phyloP scores from a whole-genome alignment of 192 early-diverging fungal genomes.

The Rhizophlyctis rosea region DNA sequence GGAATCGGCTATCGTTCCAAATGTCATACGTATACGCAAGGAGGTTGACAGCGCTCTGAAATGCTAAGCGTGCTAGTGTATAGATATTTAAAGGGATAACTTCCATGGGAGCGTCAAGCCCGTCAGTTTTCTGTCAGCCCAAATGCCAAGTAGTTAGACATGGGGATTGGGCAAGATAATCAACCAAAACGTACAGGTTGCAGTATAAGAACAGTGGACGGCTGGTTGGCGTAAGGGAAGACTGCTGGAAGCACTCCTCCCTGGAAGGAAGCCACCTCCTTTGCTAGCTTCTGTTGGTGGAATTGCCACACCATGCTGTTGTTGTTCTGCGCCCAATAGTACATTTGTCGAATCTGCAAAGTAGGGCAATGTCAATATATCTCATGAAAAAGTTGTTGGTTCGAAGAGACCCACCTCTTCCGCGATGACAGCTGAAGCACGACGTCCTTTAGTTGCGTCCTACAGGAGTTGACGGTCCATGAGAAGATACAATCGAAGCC shows the following conservation, averaged over 20 bases:
- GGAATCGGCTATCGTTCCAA: too few species aligned
- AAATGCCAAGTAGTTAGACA: too few species aligned
- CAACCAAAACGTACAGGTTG: too few species aligned
- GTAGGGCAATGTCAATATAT: neutral
- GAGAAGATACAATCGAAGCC: neutral
- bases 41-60: too few species aligned
- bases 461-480: neutral
- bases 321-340: neutral
- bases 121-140: too few species aligned
- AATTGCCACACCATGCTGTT: slow-evolving; percentile 3
- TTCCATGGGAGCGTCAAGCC: too few species aligned
- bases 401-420: slow-evolving; percentile 5
- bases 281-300: slow-evolving; percentile 2
- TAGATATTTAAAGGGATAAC: too few species aligned
- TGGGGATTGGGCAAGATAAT: too few species aligned
- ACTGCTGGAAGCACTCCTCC: neutral
- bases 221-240: neutral
- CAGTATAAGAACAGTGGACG: neutral
- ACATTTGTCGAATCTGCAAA: neutral
- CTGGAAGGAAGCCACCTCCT: slow-evolving; percentile 1
- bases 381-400: neutral
- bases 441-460: slow-evolving; percentile 8
- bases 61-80: too few species aligned
- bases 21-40: too few species aligned
- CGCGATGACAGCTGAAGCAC: slow-evolving; percentile 4